phyloP scores from a whole-genome alignment of 1,284 basidiomycete genomes.

The Boletus semigastroideus region DNA sequence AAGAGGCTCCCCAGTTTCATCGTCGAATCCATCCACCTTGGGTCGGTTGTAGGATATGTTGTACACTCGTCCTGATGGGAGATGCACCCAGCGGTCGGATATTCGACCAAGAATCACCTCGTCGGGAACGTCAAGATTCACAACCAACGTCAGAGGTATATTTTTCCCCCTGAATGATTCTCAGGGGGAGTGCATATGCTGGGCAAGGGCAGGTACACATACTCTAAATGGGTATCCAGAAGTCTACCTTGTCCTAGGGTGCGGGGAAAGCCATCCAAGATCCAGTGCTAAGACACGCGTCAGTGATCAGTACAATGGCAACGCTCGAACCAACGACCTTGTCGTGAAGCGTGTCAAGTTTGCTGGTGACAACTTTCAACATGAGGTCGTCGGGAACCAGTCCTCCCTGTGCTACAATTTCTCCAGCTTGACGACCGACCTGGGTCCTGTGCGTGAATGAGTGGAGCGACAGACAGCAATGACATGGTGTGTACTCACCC shows the following conservation, averaged over 20 bases:
- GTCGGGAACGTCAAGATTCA: slow-evolving; percentile 92
- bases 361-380: slow-evolving; percentile 70
- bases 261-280: slow-evolving; percentile 95
- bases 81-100: slow-evolving; percentile 92
- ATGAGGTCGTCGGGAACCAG: slow-evolving; percentile 79
- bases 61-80: slow-evolving; percentile 92
- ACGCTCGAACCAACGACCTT: slow-evolving; percentile 40
- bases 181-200: slow-evolving; percentile 4
- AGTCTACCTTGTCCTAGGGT: slow-evolving; percentile 88
- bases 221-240: slow-evolving; percentile 76
- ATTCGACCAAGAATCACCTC: slow-evolving; percentile 88
- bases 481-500: slow-evolving; percentile 35
- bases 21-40: slow-evolving; percentile 83
- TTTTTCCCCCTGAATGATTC: slow-evolving; percentile 47
- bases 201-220: slow-evolving; percentile 24
- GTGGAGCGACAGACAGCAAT: not conserved
- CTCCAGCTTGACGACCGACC: slow-evolving; percentile 70
- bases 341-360: slow-evolving; percentile 65
- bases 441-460: slow-evolving; percentile 48
- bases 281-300: slow-evolving; percentile 67
- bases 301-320: not conserved
- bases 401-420: slow-evolving; percentile 72
- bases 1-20: slow-evolving; percentile 90
- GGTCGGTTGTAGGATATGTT: slow-evolving; percentile 91
- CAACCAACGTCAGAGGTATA: slow-evolving; percentile 77